These are phyloP conservation scores for Kwoniella heveanensis DNA, from an alignment of 768 basidiomycete species.

Conservation along the genomic window DNA sequence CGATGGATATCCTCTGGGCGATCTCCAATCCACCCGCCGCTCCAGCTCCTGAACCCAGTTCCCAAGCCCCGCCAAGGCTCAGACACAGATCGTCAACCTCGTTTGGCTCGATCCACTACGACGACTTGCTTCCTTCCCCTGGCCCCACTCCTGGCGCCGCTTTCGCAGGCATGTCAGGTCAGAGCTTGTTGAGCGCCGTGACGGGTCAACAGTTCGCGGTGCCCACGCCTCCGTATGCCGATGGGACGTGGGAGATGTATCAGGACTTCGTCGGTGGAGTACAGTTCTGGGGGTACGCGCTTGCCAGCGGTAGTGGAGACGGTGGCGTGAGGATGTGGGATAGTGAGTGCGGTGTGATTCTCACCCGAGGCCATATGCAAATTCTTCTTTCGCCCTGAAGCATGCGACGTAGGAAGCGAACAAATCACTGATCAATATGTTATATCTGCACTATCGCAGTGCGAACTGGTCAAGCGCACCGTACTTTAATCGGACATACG, in stretches of 20 bases:
- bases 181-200: slow-evolving; percentile 59
- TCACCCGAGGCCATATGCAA: no score
- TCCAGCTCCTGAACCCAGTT: slow-evolving; percentile 15
- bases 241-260: slow-evolving; percentile 92
- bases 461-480: slow-evolving; percentile 95
- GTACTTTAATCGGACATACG: slow-evolving; percentile 89
- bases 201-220: slow-evolving; percentile 70
- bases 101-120: slow-evolving; percentile 48
- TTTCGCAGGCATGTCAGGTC: slow-evolving; percentile 49
- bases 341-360: no score
- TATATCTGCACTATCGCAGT: slow-evolving; percentile 60
- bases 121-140: slow-evolving; percentile 50
- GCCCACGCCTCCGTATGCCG: slow-evolving; percentile 81
- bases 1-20: slow-evolving; percentile 99
- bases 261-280: slow-evolving; percentile 96
- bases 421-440: slow-evolving; percentile 2
- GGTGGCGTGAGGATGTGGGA: slow-evolving; percentile 99
- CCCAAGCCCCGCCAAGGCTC: slow-evolving; percentile 29
- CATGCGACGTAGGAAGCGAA: neutral
- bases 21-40: slow-evolving; percentile 77
- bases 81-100: slow-evolving; percentile 50
- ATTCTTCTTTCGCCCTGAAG: no score
- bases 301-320: slow-evolving; percentile 95
- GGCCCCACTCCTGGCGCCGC: slow-evolving; percentile 32
- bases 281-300: slow-evolving; percentile 97